These are phyloP conservation scores for Lachnellula occidentalis DNA, from an alignment of 2,329 filamentous ascomycete species.

Conservation along the genomic window DNA sequence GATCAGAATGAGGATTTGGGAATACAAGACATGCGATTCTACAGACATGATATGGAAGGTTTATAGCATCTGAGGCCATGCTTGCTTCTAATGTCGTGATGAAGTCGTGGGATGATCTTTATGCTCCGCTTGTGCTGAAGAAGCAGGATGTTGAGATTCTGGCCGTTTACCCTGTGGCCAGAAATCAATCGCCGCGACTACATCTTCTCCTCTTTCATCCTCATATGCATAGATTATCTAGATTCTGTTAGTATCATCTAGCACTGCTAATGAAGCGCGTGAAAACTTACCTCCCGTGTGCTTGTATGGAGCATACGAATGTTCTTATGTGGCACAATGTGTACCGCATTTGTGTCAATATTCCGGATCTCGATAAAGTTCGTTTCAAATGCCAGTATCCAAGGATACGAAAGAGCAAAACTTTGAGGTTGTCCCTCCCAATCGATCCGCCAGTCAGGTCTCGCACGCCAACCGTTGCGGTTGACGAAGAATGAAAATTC, in stretches of 20 bases:
- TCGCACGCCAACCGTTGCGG: constrained; percentile 92
- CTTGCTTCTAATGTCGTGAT: constrained; percentile 21
- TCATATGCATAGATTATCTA: constrained; percentile 98
- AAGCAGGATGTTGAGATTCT: constrained; percentile 18
- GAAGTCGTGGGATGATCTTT: constrained; percentile 19
- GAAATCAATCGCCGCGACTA: constrained; percentile 93
- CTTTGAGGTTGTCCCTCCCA: constrained; percentile 93
- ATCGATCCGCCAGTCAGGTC: constrained; percentile 93
- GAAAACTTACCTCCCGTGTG: constrained; percentile 76
- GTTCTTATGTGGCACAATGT: constrained; percentile 94
- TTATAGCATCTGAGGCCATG: constrained; percentile 8
- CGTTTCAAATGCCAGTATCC: constrained; percentile 93
- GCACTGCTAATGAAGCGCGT: not conserved
- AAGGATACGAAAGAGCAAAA: constrained; percentile 93
- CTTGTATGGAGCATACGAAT: constrained; percentile 97
- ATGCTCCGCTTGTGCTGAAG: constrained; percentile 11
- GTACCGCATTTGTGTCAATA: constrained; percentile 89
- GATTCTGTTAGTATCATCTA: constrained; percentile 21
- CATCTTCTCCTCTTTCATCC: constrained; percentile 88
- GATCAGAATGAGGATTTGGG: constrained; percentile 7
- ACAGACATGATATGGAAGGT: constrained; percentile 13
- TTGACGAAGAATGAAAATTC: constrained; percentile 99
- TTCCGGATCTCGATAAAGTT: constrained; percentile 97
- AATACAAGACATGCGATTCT: constrained; percentile 20
- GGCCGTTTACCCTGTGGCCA: constrained; percentile 49